Evolutionary conservation across 768 basidiomycete genomes (phyloP), one percentile per base, ranked within the genome.

Genomic region (Boletellus ananiceps): DNA sequence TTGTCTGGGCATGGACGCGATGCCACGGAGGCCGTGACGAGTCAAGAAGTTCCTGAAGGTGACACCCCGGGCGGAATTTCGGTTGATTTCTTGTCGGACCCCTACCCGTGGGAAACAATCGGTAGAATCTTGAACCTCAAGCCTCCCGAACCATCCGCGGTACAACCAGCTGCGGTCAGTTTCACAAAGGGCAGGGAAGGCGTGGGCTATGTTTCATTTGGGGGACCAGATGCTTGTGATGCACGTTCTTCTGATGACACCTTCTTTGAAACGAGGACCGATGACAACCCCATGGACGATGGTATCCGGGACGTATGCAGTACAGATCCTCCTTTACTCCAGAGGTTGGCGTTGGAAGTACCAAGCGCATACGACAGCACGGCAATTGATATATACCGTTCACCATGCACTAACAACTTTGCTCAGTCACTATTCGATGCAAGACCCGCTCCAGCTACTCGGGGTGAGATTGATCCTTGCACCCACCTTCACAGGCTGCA

Each of bases 101-200:
- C 65, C 5, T 54, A 63, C 40, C 65, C 65, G 13, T 67, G 65
- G 65, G 56, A 58, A 40, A 61, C 65, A 18, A 69, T 67, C n/a
- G 58, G 57, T 23, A 61, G 25, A 23, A 63, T 69, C 3, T 40
- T 66, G 18, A 45, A 55, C n/a, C 54, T 66, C 36, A 3, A 49
- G 23, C 43, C 46, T 47, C 23, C 38, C 3, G 29, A 41, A 33
- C 36, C 33, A 44, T 37, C 35, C 9, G 14, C 34, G n/a, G 21
- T 11, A 1, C 51, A 36, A 8, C 29, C 40, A 16, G 25, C 44
- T 15, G 25, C 46, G 33, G 23, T 67, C 33, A 4, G 6, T 31
- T 60, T 63, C 39, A 65, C 62, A n/a, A 49, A 41, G 31, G 52
- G 43, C 16, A 57, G 60, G 46, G 57, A 67, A 14, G 67, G 67